Evolutionary conservation across 2,329 filamentous ascomycete species (phyloP), one percentile per base, ranked within the genome.

Genomic region (Aspergillus cejpii): DNA sequence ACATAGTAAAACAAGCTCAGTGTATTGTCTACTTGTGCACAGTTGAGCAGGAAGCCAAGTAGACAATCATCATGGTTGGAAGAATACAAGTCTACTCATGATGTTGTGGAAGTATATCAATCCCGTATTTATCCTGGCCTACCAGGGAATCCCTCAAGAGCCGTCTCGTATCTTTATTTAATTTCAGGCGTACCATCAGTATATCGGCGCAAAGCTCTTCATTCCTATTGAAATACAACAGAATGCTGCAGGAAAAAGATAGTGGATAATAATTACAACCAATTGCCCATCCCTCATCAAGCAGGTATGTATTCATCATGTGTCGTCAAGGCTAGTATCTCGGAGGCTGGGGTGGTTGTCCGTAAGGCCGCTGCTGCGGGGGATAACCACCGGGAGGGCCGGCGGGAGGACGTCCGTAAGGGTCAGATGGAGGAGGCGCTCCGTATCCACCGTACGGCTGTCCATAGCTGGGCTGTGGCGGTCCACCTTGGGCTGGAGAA

Each of bases 361-460:
- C 49, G 21, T 59, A 57, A 11, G 46, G 45, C 41, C 54, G 48
- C 37, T 51, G 45, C 1, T 48, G 53, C 14, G 51, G 52, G 29
- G 31, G 31, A 19, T 57, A 56, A 11, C 55, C 55, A 11, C 48
- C 44, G 12, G 47, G 41, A 7, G 29, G 29, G 7, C 48, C 48
- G 7, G 23, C 4, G 23, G 23, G 23, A 24, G 23, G 23, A 7
- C 23, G 23, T 24, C 23, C 23, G 8, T 24, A 24, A 34, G 31
- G 15, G 2, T 17, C 31, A 19, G 40, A 17, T 7, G 47, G 37
- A 26, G 45, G 43, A 37, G 48, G 43, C 10, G 56, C 41, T 44
- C 57, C 53, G 40, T 62, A 61, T 38, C 54, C 57, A 37, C 52
- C 55, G 38, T 58, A 51, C 7, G 43, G 44, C 41, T 53, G 55